Conservation (phyloP, 441 rosid genomes). For the Croton setiger region DNA sequence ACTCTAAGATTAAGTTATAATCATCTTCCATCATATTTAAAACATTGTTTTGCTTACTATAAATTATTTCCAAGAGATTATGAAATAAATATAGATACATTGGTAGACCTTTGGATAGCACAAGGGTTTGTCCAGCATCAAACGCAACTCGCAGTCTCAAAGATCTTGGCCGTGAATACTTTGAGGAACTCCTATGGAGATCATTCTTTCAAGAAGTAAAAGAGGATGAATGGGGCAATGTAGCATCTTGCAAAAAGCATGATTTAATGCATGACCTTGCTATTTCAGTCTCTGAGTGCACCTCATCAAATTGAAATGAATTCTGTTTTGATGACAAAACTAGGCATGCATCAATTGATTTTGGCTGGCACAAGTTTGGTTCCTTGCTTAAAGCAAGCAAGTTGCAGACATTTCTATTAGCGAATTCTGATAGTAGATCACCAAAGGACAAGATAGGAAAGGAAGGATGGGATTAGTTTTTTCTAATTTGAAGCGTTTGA, state of each 20-base stretch:
- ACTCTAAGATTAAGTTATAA: slow-evolving; percentile 22
- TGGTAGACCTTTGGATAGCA: slow-evolving; percentile 20
- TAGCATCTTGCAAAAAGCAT: slow-evolving; percentile 25
- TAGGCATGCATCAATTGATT: not conserved
- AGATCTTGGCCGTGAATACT: not conserved
- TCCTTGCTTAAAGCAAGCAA: not conserved
- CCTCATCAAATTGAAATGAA: not conserved
- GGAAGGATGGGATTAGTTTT: not conserved
- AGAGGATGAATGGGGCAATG: slow-evolving; percentile 13
- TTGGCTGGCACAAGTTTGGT: not conserved
- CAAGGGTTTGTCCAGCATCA: slow-evolving; percentile 18
- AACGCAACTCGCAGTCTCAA: not conserved
- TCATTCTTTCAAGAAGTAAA: slow-evolving; percentile 27
- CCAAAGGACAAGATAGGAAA: not conserved
- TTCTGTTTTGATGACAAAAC: not conserved
- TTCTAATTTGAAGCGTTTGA: slow-evolving; percentile 14
- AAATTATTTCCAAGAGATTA: slow-evolving; percentile 19
- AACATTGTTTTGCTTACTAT: slow-evolving; percentile 26
- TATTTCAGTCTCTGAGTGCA: slow-evolving; percentile 8
- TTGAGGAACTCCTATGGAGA: slow-evolving; percentile 5
- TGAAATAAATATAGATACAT: not conserved
- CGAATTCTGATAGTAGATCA: not conserved
- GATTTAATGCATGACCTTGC: slow-evolving; percentile 33
- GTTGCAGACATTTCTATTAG: not conserved
- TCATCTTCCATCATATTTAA: slow-evolving; percentile 17